These are phyloP conservation scores for Truncatella angustata DNA, from an alignment of 2,329 filamentous ascomycete species.

Conservation along the genomic window DNA sequence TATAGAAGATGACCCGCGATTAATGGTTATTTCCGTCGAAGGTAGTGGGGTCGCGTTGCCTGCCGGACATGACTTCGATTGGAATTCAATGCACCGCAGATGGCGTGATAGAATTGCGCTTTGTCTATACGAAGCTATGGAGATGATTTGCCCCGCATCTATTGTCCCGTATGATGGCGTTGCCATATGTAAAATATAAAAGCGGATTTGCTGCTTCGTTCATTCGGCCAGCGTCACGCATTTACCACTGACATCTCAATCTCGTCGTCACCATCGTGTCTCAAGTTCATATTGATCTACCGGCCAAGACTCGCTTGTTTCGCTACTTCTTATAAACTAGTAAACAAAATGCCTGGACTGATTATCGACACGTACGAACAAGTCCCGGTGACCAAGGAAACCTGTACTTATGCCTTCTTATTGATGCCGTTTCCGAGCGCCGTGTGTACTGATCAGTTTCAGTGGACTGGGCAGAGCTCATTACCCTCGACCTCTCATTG, in stretches of 20 bases:
- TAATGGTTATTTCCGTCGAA: too few species aligned
- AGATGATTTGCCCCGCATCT: background rate
- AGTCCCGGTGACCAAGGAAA: slow-evolving; percentile 26
- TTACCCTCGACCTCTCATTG: slow-evolving; percentile 29
- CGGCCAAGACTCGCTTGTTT: too few species aligned
- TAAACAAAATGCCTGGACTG: slow-evolving; percentile 22
- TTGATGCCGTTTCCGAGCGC: background rate
- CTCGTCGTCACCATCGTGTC: too few species aligned
- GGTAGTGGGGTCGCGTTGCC: too few species aligned
- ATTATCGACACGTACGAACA: slow-evolving; percentile 26
- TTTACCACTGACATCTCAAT: background rate
- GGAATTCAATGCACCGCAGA: background rate
- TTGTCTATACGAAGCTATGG: background rate
- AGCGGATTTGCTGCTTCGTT: background rate
- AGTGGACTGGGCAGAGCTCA: slow-evolving; percentile 28
- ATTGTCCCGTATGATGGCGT: background rate
- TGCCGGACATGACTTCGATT: background rate
- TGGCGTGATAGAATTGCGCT: background rate
- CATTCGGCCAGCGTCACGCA: too few species aligned
- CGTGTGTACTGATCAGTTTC: background rate
- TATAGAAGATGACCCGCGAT: background rate
- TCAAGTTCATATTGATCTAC: too few species aligned
- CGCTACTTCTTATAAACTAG: too few species aligned
- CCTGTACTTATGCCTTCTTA: slow-evolving; percentile 15
- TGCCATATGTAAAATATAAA: slow-evolving; percentile 10